These are phyloP conservation scores for Yamagishiella unicocca DNA, from an alignment of 139 green algal genomes.

Conservation along the genomic window DNA sequence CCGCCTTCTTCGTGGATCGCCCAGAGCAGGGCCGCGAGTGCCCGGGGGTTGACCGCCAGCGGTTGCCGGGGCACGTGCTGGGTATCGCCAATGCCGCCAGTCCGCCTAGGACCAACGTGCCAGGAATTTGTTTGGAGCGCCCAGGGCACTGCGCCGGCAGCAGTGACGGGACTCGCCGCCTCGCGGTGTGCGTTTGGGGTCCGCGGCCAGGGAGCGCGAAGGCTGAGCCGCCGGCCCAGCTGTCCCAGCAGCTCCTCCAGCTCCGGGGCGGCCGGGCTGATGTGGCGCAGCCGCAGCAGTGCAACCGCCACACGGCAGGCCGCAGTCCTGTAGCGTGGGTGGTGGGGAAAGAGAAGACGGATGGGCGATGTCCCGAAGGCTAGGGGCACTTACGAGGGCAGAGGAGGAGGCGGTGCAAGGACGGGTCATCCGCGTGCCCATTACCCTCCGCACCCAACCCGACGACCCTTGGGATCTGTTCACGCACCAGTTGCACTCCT, in stretches of 20 bases:
- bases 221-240: background rate
- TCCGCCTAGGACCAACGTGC: no score
- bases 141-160: background rate
- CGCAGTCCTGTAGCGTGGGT: background rate
- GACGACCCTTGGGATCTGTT: no score
- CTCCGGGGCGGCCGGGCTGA: background rate
- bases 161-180: background rate
- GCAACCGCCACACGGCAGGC: background rate
- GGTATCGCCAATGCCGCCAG: no score
- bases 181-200: background rate
- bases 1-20: background rate
- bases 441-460: no score
- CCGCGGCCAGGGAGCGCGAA: background rate
- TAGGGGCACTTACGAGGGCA: no score
- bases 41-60: constrained; percentile 3
- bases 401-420: no score
- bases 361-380: no score
- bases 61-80: background rate
- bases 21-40: constrained; percentile 1
- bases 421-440: no score
- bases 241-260: background rate
- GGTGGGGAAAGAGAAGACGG: background rate
- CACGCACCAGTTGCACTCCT: background rate
- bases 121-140: no score
- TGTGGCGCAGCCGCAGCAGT: constrained; percentile 19